Base-by-base conservation (phyloP, 805 yeast genomes). In the Zygotorulaspora sp. region DNA sequence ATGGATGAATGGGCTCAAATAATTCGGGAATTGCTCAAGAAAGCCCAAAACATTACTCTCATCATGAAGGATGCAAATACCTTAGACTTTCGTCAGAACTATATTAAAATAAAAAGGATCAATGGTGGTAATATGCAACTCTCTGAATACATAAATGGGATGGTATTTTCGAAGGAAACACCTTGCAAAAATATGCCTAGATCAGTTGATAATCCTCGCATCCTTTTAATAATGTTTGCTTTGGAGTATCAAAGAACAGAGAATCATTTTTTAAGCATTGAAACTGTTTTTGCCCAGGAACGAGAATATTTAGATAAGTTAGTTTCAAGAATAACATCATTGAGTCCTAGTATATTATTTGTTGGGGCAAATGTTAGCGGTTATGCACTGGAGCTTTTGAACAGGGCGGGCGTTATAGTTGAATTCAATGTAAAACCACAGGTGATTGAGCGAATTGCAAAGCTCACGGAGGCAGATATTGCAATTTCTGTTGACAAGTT, bases 241-340 rank as follows among this genome's bases (percentile, higher is more conserved):
- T 65, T 92, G 17, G 97, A 89, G 54, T 92, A 87, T 49, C 68
- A 79, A 41, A 78, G 81, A 43, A 78, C 77, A 27, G 86, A 82
- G 37, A 87, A 83, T 47, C 85, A 79, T 44, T 82, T 87, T 41
- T 77, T 87, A 60, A 83, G 95, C 53, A 66, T 89, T 39, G 83
- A 86, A 41, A 83, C 94, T 1, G 80, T 90, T 1, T 68, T 86
- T 34, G 83, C 90, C 0, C 97, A 92, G 55, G 97, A 90, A 54
- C 68, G 75, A 32, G 96, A 90, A 49, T 90, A 82, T 53, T 70
- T 92, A 31, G 75, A 80, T 38, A 89, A 87, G 52, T 66, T 90
- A 21, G 92, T 88, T 0, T 81, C 82, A 2, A 70, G 97, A 44
- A 76, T 92, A 13, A 67, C 78, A 3, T 79, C 89, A 0, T 63